Percentiles rank a stretch among this genome's conserved stretches.
Evolutionary conservation across 1,284 basidiomycete species (phyloP).

Genomic region (Malassezia yamatoensis): DNA sequence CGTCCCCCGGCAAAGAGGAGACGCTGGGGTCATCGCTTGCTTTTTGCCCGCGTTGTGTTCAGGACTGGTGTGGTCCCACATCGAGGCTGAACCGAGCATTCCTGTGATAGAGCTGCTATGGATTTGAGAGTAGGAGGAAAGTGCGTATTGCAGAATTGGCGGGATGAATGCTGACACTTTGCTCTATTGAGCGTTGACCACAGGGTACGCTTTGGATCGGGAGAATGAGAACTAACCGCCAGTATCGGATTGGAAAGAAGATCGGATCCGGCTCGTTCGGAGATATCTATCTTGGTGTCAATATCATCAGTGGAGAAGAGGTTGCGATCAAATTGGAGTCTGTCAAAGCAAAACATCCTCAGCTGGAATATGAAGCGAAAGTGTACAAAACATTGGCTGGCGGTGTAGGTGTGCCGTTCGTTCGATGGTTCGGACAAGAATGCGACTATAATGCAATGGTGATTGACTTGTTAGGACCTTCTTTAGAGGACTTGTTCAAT

Average conservation of each 20-base stretch:
- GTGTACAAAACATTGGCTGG: conserved; percentile 74
- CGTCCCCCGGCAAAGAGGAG: background rate
- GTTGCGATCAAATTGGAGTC: conserved; percentile 99
- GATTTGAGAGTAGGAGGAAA: conserved; percentile 20
- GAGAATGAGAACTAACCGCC: conserved; percentile 9
- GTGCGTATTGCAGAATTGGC: conserved; percentile 7
- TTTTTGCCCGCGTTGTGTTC: conserved; percentile 1
- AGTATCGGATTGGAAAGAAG: conserved; percentile 87
- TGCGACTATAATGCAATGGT: conserved; percentile 99
- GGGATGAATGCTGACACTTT: conserved; percentile 5
- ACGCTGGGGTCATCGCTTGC: background rate
- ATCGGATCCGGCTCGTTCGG: conserved; percentile 98
- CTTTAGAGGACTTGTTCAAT: conserved; percentile 97
- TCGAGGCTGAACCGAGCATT: no score
- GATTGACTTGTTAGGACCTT: conserved; percentile 89
- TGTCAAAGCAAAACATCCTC: conserved; percentile 99
- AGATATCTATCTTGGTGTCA: conserved; percentile 99
- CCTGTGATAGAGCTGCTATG: conserved; percentile 6
- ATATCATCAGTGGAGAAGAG: conserved; percentile 99
- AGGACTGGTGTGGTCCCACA: background rate
- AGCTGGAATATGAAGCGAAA: conserved; percentile 81
- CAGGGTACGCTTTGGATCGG: conserved; percentile 12
- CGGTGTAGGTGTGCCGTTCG: conserved; percentile 96
- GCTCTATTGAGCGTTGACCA: background rate
- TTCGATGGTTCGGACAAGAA: conserved; percentile 95